Evolutionary conservation across 257 asterid species (phyloP).

Genomic region (Nicotiana knightiana): DNA sequence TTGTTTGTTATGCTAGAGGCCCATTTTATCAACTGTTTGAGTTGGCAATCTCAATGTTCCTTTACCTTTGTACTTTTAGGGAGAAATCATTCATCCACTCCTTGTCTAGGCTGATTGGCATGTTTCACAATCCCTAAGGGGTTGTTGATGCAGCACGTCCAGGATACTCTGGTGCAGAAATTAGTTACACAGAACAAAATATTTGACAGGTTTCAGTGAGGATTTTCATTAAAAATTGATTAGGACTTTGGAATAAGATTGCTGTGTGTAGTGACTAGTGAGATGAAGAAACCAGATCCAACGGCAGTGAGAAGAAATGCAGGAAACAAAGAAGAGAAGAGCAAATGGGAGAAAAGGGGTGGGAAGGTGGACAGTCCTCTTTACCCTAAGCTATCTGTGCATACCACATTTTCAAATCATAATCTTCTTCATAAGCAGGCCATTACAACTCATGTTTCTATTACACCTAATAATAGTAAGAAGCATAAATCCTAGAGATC

Average conservation of each 20-base stretch:
- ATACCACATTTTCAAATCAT: background rate
- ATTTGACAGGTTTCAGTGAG: background rate
- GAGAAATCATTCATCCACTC: background rate
- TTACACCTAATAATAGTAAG: background rate
- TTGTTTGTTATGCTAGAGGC: background rate
- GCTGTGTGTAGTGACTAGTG: background rate
- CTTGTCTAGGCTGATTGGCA: background rate
- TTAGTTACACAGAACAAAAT: background rate
- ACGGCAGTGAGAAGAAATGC: background rate
- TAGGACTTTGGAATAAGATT: background rate
- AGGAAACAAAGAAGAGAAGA: background rate
- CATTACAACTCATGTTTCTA: background rate
- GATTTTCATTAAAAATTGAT: background rate
- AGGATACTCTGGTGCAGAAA: constrained; percentile 2
- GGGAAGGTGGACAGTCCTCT: constrained; percentile 7
- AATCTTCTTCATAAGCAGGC: background rate
- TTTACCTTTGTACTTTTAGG: background rate
- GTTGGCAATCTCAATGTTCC: background rate
- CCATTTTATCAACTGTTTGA: background rate
- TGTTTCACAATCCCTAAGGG: background rate
- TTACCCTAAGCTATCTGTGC: background rate
- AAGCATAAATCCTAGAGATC: background rate
- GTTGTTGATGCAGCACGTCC: background rate
- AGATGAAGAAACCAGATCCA: background rate
- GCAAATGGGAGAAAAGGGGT: background rate